Conservation (phyloP, 164 flowering plant species). For the Saururus chinensis region DNA sequence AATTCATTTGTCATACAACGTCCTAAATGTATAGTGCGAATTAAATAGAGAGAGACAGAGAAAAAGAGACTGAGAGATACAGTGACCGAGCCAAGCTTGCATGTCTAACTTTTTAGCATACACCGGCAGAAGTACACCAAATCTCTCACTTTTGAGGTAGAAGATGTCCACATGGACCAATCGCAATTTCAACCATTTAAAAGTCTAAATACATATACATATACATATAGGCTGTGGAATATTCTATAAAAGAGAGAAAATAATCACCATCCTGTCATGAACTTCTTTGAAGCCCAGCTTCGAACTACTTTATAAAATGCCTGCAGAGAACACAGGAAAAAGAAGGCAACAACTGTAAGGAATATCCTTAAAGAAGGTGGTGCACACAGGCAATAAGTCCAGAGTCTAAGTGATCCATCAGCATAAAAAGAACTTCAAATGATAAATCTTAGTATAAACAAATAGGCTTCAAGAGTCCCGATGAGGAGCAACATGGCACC, state of each 20-base stretch:
- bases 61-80: no score
- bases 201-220: no score
- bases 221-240: background rate
- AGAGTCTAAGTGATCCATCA: background rate
- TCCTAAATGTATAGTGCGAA: no score
- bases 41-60: no score
- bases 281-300: conserved; percentile 91
- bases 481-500: background rate
- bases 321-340: conserved; percentile 22
- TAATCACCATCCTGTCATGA: conserved; percentile 84
- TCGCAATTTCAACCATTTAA: no score
- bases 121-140: no score
- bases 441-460: background rate
- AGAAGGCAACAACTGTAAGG: background rate
- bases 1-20: no score
- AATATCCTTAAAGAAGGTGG: background rate
- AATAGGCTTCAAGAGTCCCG: background rate
- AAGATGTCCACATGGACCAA: no score
- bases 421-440: background rate
- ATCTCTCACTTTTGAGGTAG: no score
- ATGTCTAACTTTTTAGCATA: no score
- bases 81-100: no score
- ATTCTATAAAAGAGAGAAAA: background rate
- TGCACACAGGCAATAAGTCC: background rate
- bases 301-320: conserved; percentile 68